These are phyloP conservation scores for Eimeria tenella DNA, from an alignment of 169 alveolate genomes.

Conservation along the genomic window DNA sequence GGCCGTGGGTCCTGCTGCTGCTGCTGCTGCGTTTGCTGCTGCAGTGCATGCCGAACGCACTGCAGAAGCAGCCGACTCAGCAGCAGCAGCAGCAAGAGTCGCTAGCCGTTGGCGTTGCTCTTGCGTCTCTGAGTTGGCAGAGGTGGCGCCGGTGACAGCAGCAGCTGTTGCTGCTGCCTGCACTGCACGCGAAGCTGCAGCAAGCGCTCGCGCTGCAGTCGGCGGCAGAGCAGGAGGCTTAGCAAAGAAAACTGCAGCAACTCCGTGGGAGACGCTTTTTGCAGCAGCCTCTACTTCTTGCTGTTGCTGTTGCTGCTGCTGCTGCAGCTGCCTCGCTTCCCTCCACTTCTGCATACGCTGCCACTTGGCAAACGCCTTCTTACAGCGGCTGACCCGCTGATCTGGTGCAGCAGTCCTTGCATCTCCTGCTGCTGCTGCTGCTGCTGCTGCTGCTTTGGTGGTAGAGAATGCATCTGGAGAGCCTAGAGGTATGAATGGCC, in stretches of 20 bases:
- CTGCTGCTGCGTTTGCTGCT: conserved; percentile 70
- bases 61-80: conserved; percentile 61
- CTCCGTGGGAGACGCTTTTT: conserved; percentile 33
- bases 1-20: conserved; percentile 69
- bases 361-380: conserved; percentile 18
- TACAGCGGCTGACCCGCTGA: conserved; percentile 18
- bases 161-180: conserved; percentile 68
- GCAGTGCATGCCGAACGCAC: conserved; percentile 51
- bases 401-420: neutral
- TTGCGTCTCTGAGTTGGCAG: neutral
- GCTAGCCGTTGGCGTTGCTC: conserved; percentile 1
- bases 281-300: conserved; percentile 57
- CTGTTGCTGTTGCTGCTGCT: conserved; percentile 51
- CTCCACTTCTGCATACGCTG: conserved; percentile 40
- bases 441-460: conserved; percentile 39
- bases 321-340: conserved; percentile 44
- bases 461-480: neutral
- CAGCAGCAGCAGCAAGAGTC: conserved; percentile 49
- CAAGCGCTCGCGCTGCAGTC: conserved; percentile 54
- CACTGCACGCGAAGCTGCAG: conserved; percentile 45
- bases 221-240: conserved; percentile 62
- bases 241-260: conserved; percentile 62
- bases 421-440: conserved; percentile 23
- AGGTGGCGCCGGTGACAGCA: conserved; percentile 30
- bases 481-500: neutral